Conservation (phyloP, 2,329 filamentous ascomycete genomes). For the Anisogramma anomala region DNA sequence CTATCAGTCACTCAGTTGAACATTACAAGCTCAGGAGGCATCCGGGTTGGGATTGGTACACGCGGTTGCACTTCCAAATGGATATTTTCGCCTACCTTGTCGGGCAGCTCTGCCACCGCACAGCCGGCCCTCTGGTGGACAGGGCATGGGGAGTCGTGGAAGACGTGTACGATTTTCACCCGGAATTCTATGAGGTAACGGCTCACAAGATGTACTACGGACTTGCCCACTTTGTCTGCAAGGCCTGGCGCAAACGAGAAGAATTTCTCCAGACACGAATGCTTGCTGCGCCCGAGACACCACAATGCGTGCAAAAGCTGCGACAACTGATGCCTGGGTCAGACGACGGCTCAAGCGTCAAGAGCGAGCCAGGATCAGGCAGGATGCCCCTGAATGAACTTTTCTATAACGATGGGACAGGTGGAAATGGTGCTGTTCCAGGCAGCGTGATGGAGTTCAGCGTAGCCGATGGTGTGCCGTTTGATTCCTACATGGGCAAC, state of each 20-base stretch:
- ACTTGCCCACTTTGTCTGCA: constrained; percentile 37
- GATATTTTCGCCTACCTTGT: constrained; percentile 45
- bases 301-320: constrained; percentile 35
- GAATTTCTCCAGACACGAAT: constrained; percentile 23
- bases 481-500: constrained; percentile 34
- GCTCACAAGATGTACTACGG: constrained; percentile 31
- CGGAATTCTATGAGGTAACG: constrained; percentile 37
- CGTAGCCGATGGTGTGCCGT: constrained; percentile 16
- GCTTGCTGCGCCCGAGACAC: constrained; percentile 30
- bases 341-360: constrained; percentile 23
- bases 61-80: constrained; percentile 42
- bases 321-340: constrained; percentile 28
- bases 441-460: constrained; percentile 4
- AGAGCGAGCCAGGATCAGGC: constrained; percentile 18
- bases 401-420: background rate
- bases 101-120: constrained; percentile 39
- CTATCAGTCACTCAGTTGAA: constrained; percentile 35
- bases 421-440: background rate
- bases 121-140: constrained; percentile 38
- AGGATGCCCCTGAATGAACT: constrained; percentile 12
- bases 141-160: constrained; percentile 40
- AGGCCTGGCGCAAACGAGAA: constrained; percentile 42
- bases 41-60: constrained; percentile 44
- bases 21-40: constrained; percentile 32
- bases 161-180: constrained; percentile 35